Percentiles rank a stretch among this genome's conserved stretches.
Conservation (phyloP, 2,329 filamentous ascomycete genomes). For the Colletotrichum tanaceti region DNA sequence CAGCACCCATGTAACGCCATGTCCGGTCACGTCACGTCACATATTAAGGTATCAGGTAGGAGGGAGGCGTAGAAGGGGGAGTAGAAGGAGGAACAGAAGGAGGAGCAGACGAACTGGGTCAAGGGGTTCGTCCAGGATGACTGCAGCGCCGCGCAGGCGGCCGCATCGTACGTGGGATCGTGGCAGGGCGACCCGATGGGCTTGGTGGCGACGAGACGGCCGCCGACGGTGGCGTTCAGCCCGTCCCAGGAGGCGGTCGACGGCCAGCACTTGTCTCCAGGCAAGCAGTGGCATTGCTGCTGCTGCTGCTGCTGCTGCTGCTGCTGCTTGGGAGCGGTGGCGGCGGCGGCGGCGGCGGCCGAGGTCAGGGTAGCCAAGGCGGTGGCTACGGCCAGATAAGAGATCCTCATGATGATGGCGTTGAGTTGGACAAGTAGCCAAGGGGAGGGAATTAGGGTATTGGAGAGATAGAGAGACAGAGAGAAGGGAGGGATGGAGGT, state of each 20-base stretch:
- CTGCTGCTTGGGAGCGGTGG: slow-evolving; percentile 34
- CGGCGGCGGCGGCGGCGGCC: slow-evolving; percentile 24
- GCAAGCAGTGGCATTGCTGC: slow-evolving; percentile 64
- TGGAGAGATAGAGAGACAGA: neutral
- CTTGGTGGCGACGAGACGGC: slow-evolving; percentile 62
- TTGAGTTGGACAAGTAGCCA: slow-evolving; percentile 33
- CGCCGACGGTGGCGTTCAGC: slow-evolving; percentile 64
- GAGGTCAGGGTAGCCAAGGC: slow-evolving; percentile 37
- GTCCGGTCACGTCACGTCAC: too few relatives aligned
- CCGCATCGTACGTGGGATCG: slow-evolving; percentile 57
- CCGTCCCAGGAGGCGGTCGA: slow-evolving; percentile 56
- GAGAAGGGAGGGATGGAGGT: slow-evolving; percentile 9
- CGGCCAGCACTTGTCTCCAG: slow-evolving; percentile 67
- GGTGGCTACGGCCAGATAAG: slow-evolving; percentile 36
- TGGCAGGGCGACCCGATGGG: slow-evolving; percentile 67
- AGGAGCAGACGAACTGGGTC: slow-evolving; percentile 54
- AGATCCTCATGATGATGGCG: slow-evolving; percentile 38
- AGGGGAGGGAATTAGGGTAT: too few relatives aligned
- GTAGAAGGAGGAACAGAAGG: too few relatives aligned
- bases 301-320: too few relatives aligned
- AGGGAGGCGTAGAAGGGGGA: too few relatives aligned
- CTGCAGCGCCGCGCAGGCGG: slow-evolving; percentile 54
- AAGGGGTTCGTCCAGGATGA: slow-evolving; percentile 50
- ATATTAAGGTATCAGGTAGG: too few relatives aligned
- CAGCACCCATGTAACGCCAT: too few relatives aligned